Evolutionary conservation across 495 filamentous ascomycete species (phyloP).

Genomic region (Lasiosphaeria hispida): DNA sequence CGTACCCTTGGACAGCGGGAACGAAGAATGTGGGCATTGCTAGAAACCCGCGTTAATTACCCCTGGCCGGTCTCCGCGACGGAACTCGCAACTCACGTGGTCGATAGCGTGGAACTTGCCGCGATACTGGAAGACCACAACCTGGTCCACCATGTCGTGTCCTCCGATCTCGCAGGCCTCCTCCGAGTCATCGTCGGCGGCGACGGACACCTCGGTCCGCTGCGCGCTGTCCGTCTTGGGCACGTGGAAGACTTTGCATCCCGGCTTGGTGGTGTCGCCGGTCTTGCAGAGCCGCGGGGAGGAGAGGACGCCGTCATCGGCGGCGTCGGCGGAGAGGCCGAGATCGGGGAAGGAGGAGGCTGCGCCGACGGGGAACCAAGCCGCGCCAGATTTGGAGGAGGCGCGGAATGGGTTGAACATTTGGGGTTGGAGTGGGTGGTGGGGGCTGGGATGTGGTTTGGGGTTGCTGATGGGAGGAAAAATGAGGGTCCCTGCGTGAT

Average conservation of each 20-base stretch:
- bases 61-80: not conserved
- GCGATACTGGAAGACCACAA: conserved; percentile 56
- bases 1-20: conserved; percentile 52
- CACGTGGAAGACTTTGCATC: conserved; percentile 57
- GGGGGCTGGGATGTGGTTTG: not conserved
- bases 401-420: conserved; percentile 28
- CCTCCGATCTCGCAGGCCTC: conserved; percentile 9
- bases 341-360: conserved; percentile 52
- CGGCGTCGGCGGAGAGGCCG: conserved; percentile 35
- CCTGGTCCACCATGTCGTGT: conserved; percentile 51
- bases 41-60: conserved; percentile 20
- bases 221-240: conserved; percentile 42
- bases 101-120: conserved; percentile 59
- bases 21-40: conserved; percentile 62
- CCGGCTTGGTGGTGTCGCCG: conserved; percentile 30
- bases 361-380: conserved; percentile 48
- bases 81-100: conserved; percentile 45
- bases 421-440: not conserved
- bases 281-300: conserved; percentile 26
- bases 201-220: conserved; percentile 39
- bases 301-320: conserved; percentile 23
- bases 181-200: not conserved
- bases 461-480: not conserved
- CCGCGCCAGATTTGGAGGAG: conserved; percentile 29
- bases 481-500: too few species aligned